A percentile compares a stretch with the other conserved stretches of the same genome.
Conservation (phyloP, 2,329 filamentous ascomycete genomes). For the Xylaria sp. region DNA sequence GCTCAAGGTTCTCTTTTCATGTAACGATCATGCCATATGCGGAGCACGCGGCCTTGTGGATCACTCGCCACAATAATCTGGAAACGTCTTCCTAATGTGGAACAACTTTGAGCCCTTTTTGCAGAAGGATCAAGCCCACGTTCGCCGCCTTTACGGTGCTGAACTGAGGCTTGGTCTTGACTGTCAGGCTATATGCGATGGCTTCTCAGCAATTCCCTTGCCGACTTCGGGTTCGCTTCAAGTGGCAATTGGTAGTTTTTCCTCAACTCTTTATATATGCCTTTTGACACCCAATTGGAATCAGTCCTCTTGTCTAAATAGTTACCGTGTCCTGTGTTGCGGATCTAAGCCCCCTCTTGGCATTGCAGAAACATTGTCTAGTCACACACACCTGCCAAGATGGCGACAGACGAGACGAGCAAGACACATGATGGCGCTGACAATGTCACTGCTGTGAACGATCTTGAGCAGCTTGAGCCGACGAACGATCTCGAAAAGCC, state of each 20-base stretch:
- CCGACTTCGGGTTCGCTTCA: constrained; percentile 10
- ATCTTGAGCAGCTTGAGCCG: constrained; percentile 1
- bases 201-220: background rate
- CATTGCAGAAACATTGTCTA: background rate
- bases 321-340: background rate
- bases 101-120: background rate
- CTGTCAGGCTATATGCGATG: background rate
- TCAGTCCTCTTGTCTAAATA: no score
- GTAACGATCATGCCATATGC: background rate
- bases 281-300: background rate
- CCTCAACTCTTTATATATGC: background rate
- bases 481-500: constrained; percentile 12
- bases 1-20: background rate
- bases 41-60: background rate
- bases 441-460: background rate
- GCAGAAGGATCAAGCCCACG: constrained; percentile 6
- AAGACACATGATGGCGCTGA: background rate
- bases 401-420: background rate
- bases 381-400: background rate
- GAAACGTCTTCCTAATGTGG: background rate
- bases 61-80: background rate
- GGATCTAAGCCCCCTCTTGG: no score
- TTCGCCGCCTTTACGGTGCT: background rate
- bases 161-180: background rate
- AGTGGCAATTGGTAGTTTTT: background rate